These are phyloP conservation scores for Tritrichomonas musculus DNA, from an alignment of 208 protist genomes.

Conservation along the genomic window DNA sequence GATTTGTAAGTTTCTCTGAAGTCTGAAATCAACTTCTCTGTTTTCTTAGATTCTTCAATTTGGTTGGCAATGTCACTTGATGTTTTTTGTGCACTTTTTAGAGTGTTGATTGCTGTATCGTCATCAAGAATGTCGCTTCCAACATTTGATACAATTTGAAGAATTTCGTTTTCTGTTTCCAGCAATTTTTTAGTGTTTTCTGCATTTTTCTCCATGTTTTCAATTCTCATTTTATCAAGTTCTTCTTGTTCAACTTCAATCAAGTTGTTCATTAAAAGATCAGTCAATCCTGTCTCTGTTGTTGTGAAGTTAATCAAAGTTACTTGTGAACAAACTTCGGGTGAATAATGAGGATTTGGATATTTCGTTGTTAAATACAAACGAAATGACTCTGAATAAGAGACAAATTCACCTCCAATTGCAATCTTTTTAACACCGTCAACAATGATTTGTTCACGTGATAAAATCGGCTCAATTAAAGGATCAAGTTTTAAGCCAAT, in stretches of 20 bases:
- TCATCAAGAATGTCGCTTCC: slow-evolving; percentile 88
- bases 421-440: slow-evolving; percentile 52
- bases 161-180: slow-evolving; percentile 84
- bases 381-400: slow-evolving; percentile 78
- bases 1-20: slow-evolving; percentile 75
- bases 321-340: slow-evolving; percentile 90
- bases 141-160: slow-evolving; percentile 75
- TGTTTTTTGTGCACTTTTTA: slow-evolving; percentile 68
- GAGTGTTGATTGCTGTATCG: slow-evolving; percentile 82
- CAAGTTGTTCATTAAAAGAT: slow-evolving; percentile 93
- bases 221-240: slow-evolving; percentile 80
- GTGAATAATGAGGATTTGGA: slow-evolving; percentile 91
- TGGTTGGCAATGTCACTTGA: slow-evolving; percentile 71
- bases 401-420: background rate
- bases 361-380: slow-evolving; percentile 94
- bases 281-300: slow-evolving; percentile 87
- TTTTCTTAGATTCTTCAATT: slow-evolving; percentile 73
- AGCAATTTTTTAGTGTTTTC: slow-evolving; percentile 93
- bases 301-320: slow-evolving; percentile 98
- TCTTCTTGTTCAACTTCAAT: slow-evolving; percentile 91
- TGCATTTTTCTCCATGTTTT: slow-evolving; percentile 86
- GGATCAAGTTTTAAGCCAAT: slow-evolving; percentile 88
- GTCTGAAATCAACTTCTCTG: slow-evolving; percentile 75
- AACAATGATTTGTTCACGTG: slow-evolving; percentile 75
- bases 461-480: slow-evolving; percentile 87